Evolutionary conservation across 2,329 filamentous ascomycete genomes (phyloP).

Genomic region (Penicillium olsonii): DNA sequence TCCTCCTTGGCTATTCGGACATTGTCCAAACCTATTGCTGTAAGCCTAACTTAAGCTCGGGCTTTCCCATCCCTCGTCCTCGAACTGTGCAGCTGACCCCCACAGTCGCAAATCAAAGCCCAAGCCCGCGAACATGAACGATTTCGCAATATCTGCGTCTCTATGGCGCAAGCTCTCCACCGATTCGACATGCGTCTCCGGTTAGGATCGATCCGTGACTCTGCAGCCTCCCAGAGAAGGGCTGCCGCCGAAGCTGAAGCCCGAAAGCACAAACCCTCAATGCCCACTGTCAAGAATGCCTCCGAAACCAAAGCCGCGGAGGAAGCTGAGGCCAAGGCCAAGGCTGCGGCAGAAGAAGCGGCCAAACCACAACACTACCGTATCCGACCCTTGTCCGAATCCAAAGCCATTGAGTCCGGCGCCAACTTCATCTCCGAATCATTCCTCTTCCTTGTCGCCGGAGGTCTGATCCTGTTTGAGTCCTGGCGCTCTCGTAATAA

Average conservation of each 20-base stretch:
- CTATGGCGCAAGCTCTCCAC: conserved; percentile 65
- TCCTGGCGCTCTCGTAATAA: conserved; percentile 63
- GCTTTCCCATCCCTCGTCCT: no score
- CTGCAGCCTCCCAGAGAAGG: conserved; percentile 51
- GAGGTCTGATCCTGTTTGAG: conserved; percentile 63
- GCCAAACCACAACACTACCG: conserved; percentile 53
- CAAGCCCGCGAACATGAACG: conserved; percentile 69
- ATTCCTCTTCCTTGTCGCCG: conserved; percentile 67
- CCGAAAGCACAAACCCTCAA: conserved; percentile 53
- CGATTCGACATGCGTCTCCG: conserved; percentile 68
- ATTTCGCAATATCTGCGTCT: conserved; percentile 63
- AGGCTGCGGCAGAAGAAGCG: conserved; percentile 47
- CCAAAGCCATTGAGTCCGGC: conserved; percentile 68
- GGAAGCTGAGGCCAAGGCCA: conserved; percentile 46
- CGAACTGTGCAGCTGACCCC: conserved; percentile 22
- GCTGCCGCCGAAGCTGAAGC: conserved; percentile 57
- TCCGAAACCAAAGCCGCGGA: conserved; percentile 60
- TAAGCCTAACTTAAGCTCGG: no score
- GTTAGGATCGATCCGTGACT: conserved; percentile 65
- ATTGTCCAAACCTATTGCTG: conserved; percentile 67
- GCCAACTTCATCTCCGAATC: conserved; percentile 69
- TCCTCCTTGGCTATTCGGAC: conserved; percentile 66
- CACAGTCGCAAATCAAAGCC: conserved; percentile 67
- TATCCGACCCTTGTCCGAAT: conserved; percentile 66
- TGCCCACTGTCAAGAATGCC: conserved; percentile 64